phyloP scores from a whole-genome alignment of 164 flowering plant genomes.

The Warburgia ugandensis region DNA sequence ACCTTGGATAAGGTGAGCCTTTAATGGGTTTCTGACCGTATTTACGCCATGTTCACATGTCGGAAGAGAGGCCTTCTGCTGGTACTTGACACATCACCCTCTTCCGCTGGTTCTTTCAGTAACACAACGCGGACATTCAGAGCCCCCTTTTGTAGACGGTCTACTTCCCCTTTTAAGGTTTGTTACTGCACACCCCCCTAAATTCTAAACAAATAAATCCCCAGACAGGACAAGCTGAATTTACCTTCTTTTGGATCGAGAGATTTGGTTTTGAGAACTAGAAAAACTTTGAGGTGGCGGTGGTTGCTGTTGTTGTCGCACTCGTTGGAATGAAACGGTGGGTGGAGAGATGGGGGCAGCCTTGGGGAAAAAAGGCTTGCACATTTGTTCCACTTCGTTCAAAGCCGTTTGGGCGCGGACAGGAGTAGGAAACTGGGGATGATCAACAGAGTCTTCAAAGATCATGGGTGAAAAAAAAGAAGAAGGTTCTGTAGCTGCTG shows the following conservation, averaged over 20 bases:
- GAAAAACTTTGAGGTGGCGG: constrained; percentile 11
- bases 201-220: neutral
- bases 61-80: constrained; percentile 70
- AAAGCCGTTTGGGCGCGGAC: constrained; percentile 18
- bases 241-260: constrained; percentile 79
- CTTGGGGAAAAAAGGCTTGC: constrained; percentile 53
- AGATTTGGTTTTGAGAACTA: constrained; percentile 18
- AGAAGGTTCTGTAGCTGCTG: constrained; percentile 10
- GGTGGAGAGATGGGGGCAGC: constrained; percentile 5
- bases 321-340: constrained; percentile 3
- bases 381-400: constrained; percentile 63
- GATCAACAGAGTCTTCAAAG: constrained; percentile 7
- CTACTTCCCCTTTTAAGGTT: too few relatives aligned
- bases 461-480: constrained; percentile 13
- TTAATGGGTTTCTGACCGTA: constrained; percentile 98
- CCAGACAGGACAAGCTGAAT: neutral
- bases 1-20: constrained; percentile 97
- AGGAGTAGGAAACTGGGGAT: constrained; percentile 30
- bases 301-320: constrained; percentile 15
- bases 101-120: constrained; percentile 75
- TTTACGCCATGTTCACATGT: constrained; percentile 94
- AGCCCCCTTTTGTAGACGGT: too few relatives aligned
- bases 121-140: too few relatives aligned
- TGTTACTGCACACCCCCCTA: too few relatives aligned
- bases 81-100: constrained; percentile 72